Conservation (phyloP, 257 asterid genomes). For the Apocynum venetum region DNA sequence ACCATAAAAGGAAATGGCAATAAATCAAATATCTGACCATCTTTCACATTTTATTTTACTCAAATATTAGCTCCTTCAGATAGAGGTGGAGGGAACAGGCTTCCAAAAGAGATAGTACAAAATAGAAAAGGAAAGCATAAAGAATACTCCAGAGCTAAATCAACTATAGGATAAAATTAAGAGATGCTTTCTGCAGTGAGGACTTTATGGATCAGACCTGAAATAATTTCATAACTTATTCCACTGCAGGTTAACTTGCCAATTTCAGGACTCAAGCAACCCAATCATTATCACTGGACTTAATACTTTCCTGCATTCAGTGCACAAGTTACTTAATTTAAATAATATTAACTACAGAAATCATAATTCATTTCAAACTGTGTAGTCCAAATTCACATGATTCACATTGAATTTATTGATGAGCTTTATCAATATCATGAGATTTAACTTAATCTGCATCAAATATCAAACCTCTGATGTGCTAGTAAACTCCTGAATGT, state of each 20-base stretch:
- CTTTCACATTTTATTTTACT: neutral
- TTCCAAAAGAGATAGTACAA: neutral
- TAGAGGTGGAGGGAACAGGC: neutral
- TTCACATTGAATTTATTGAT: too few relatives aligned
- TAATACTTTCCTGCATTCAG: constrained; percentile 35
- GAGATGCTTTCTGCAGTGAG: neutral
- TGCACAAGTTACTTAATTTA: neutral
- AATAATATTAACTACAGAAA: too few relatives aligned
- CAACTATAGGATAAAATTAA: neutral
- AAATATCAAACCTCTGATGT: constrained; percentile 46
- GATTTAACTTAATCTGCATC: constrained; percentile 10
- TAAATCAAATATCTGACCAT: neutral
- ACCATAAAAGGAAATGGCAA: neutral
- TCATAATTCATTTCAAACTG: too few relatives aligned
- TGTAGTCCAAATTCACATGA: too few relatives aligned
- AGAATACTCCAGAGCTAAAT: neutral
- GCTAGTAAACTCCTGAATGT: constrained; percentile 63
- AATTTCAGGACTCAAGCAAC: constrained; percentile 30
- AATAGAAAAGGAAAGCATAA: neutral
- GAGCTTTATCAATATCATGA: neutral
- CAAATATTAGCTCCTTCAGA: neutral
- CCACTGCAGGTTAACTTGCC: neutral
- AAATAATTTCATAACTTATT: constrained; percentile 3
- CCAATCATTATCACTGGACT: constrained; percentile 68
- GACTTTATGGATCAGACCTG: constrained; percentile 10